Conservation (phyloP, 352 stramenopile species). For the Phytophthora parvispora region DNA sequence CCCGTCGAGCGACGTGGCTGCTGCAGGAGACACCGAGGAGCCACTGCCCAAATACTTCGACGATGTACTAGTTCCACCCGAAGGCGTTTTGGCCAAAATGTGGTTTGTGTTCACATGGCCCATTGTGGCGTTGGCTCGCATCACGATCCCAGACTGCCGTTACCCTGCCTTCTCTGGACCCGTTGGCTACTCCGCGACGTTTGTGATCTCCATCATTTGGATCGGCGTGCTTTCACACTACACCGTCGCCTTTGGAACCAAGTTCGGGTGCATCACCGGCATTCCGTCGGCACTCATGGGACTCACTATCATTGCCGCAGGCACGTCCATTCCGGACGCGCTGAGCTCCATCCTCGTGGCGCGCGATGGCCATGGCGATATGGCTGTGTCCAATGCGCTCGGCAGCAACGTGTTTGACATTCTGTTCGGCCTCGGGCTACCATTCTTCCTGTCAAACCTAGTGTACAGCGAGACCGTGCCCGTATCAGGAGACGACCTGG, state of each 20-base stretch:
- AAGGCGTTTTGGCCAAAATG: conserved; percentile 52
- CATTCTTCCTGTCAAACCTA: conserved; percentile 86
- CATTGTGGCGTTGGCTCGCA: conserved; percentile 70
- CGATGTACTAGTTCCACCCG: conserved; percentile 56
- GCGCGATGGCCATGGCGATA: conserved; percentile 82
- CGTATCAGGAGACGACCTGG: conserved; percentile 60
- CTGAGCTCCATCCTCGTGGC: conserved; percentile 85
- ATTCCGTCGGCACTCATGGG: conserved; percentile 83
- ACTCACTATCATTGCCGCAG: conserved; percentile 83
- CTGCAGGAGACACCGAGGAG: conserved; percentile 27
- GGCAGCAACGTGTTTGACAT: conserved; percentile 92
- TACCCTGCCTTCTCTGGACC: conserved; percentile 66
- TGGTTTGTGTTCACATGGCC: conserved; percentile 75
- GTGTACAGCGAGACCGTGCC: conserved; percentile 66
- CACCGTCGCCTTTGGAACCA: conserved; percentile 69
- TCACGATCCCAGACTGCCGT: conserved; percentile 81
- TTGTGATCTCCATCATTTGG: conserved; percentile 77
- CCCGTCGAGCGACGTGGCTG: conserved; percentile 1
- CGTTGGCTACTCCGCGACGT: conserved; percentile 58
- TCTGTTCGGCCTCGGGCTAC: conserved; percentile 75
- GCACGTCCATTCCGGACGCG: conserved; percentile 84
- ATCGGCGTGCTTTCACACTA: conserved; percentile 83
- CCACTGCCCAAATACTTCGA: conserved; percentile 68
- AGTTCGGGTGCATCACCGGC: conserved; percentile 72
- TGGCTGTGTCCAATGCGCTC: conserved; percentile 87